Conservation (phyloP, 352 stramenopile genomes). For the Phytophthora macrochlamydospora region DNA sequence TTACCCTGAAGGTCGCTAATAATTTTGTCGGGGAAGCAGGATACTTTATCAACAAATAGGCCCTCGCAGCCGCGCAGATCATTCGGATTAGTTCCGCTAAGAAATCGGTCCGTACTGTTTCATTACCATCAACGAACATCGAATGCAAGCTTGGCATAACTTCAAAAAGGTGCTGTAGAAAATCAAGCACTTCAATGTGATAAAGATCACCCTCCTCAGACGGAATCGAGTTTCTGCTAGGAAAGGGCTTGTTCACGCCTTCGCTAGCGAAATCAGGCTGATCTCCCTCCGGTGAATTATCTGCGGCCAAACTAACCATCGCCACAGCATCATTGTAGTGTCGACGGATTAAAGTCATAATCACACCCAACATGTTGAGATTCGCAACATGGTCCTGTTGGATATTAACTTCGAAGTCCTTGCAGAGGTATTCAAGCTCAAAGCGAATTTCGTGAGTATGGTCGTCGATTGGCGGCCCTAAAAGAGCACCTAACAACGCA, state of each 20-base stretch:
- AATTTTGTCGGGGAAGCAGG: slow-evolving; percentile 36
- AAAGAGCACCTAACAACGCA: slow-evolving; percentile 61
- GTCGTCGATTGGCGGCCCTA: slow-evolving; percentile 67
- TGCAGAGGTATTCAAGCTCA: slow-evolving; percentile 64
- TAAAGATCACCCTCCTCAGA: slow-evolving; percentile 10
- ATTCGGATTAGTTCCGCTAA: slow-evolving; percentile 61
- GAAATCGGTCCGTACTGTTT: slow-evolving; percentile 62
- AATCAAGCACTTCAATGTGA: slow-evolving; percentile 62
- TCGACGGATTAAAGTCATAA: slow-evolving; percentile 58
- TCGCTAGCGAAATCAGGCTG: not conserved
- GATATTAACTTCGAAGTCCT: slow-evolving; percentile 78
- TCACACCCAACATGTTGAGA: slow-evolving; percentile 51
- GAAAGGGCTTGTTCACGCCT: not conserved
- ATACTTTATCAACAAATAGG: slow-evolving; percentile 47
- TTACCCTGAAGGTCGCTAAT: slow-evolving; percentile 46
- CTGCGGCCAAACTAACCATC: slow-evolving; percentile 25
- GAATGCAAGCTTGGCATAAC: slow-evolving; percentile 50
- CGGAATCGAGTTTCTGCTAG: not conserved
- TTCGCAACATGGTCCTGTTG: slow-evolving; percentile 59
- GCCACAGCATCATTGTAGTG: slow-evolving; percentile 57
- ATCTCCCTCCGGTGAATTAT: not conserved
- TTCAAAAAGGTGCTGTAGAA: slow-evolving; percentile 55
- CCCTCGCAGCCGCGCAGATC: slow-evolving; percentile 51
- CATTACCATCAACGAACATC: slow-evolving; percentile 33
- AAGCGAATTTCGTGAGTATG: slow-evolving; percentile 65